Conservation (phyloP, 257 asterid genomes). For the Scutellaria baicalensis region DNA sequence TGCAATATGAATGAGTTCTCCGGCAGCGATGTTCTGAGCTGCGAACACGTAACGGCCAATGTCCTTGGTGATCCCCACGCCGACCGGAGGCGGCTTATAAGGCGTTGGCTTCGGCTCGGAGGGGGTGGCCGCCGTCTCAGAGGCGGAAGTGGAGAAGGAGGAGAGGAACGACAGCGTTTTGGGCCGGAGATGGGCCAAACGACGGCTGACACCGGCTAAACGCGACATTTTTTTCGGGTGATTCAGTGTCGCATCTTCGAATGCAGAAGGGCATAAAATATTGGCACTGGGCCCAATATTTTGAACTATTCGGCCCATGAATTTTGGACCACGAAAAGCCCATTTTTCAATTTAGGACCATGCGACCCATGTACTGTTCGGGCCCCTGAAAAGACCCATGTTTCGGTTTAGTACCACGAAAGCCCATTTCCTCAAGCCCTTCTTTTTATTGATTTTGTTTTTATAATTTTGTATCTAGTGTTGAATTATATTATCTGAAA, state of each 20-base stretch:
- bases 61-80: conserved; percentile 36
- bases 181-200: conserved; percentile 15
- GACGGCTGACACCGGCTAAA: conserved; percentile 25
- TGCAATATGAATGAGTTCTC: conserved; percentile 74
- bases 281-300: neutral
- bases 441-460: too few relatives aligned
- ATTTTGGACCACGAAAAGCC: too few relatives aligned
- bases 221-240: conserved; percentile 22
- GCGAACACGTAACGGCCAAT: conserved; percentile 77
- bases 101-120: conserved; percentile 12
- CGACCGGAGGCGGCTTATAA: conserved; percentile 46
- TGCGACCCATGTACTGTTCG: too few relatives aligned
- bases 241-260: neutral
- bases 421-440: too few relatives aligned
- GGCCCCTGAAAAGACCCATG: too few relatives aligned
- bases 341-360: neutral
- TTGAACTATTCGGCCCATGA: too few relatives aligned
- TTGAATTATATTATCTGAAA: too few relatives aligned
- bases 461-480: too few relatives aligned
- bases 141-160: conserved; percentile 10
- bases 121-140: conserved; percentile 6
- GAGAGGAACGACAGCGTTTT: conserved; percentile 9
- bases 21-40: conserved; percentile 46
- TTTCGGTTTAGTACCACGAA: too few relatives aligned
- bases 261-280: neutral